Evolutionary conservation across 805 yeast genomes (phyloP).

Genomic region (Ogataea kodamae): DNA sequence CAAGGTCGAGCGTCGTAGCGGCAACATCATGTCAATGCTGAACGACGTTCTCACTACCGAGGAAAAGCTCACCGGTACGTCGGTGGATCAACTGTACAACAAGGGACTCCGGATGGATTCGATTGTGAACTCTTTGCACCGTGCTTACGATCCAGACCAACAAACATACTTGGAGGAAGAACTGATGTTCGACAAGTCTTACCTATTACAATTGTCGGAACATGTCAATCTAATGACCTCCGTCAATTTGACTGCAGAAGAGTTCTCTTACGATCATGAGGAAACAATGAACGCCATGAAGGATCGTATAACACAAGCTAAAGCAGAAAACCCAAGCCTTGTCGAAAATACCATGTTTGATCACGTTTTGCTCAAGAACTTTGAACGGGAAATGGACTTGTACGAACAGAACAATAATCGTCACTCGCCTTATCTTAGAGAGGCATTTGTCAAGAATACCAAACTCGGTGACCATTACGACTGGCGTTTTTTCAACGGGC

Average conservation of each 20-base stretch:
- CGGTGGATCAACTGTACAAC: constrained; percentile 13
- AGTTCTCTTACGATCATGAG: constrained; percentile 28
- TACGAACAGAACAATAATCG: constrained; percentile 9
- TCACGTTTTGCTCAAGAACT: constrained; percentile 17
- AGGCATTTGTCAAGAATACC: constrained; percentile 29
- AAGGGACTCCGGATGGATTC: constrained; percentile 22
- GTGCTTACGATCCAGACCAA: constrained; percentile 15
- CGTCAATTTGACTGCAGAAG: constrained; percentile 17
- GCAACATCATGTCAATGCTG: constrained; percentile 14
- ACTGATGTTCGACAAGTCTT: constrained; percentile 20
- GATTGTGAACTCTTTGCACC: constrained; percentile 5
- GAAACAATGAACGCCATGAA: constrained; percentile 17
- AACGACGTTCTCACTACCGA: constrained; percentile 19
- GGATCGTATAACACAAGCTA: constrained; percentile 3
- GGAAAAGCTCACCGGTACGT: constrained; percentile 7
- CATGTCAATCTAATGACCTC: constrained; percentile 14
- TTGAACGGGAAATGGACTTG: constrained; percentile 18
- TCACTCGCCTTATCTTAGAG: constrained; percentile 36
- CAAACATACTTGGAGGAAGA: constrained; percentile 16
- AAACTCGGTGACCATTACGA: constrained; percentile 43
- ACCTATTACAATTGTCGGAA: constrained; percentile 11
- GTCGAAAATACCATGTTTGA: constrained; percentile 17
- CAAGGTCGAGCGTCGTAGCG: constrained; percentile 6
- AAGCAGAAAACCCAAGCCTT: constrained; percentile 5
- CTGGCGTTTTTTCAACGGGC: constrained; percentile 52